These are phyloP conservation scores for Penicillium parvum DNA, from an alignment of 495 filamentous ascomycete species.

Conservation along the genomic window DNA sequence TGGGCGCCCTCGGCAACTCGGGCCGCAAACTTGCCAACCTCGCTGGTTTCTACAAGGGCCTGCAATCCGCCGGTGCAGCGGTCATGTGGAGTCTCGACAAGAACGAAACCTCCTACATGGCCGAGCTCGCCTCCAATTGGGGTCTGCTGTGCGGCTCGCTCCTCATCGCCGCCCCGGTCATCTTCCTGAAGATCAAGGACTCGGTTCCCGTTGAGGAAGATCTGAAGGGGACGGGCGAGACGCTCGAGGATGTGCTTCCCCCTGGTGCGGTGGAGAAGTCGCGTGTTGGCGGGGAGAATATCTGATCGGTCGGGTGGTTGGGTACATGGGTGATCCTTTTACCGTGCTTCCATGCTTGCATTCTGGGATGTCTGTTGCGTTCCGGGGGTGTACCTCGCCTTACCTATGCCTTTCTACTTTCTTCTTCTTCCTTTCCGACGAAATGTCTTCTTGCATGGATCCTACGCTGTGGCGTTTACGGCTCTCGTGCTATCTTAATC, in stretches of 20 bases:
- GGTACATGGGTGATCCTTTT: no score
- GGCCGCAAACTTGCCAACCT: slow-evolving; percentile 85
- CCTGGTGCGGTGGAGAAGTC: slow-evolving; percentile 13
- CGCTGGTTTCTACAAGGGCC: slow-evolving; percentile 88
- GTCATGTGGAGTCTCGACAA: slow-evolving; percentile 76
- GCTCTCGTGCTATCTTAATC: no score
- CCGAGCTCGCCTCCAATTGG: slow-evolving; percentile 52
- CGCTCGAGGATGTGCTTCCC: slow-evolving; percentile 56
- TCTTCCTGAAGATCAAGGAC: slow-evolving; percentile 68
- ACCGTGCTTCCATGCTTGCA: no score
- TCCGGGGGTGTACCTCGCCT: no score
- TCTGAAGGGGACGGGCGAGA: slow-evolving; percentile 73
- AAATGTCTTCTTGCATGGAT: no score
- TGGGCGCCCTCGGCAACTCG: slow-evolving; percentile 87
- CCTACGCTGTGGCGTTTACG: no score
- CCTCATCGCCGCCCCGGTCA: slow-evolving; percentile 65
- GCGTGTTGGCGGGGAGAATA: slow-evolving; percentile 8
- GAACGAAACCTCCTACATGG: slow-evolving; percentile 54
- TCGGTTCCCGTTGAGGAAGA: slow-evolving; percentile 68
- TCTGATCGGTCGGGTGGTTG: slow-evolving; percentile 1
- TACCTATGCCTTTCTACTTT: no score
- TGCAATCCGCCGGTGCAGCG: slow-evolving; percentile 81
- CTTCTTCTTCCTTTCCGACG: no score
- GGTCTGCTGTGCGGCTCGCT: slow-evolving; percentile 64
- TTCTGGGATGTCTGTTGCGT: no score